Base-by-base conservation (phyloP, 2,329 filamentous ascomycete genomes). In the Beauveria sp. region DNA sequence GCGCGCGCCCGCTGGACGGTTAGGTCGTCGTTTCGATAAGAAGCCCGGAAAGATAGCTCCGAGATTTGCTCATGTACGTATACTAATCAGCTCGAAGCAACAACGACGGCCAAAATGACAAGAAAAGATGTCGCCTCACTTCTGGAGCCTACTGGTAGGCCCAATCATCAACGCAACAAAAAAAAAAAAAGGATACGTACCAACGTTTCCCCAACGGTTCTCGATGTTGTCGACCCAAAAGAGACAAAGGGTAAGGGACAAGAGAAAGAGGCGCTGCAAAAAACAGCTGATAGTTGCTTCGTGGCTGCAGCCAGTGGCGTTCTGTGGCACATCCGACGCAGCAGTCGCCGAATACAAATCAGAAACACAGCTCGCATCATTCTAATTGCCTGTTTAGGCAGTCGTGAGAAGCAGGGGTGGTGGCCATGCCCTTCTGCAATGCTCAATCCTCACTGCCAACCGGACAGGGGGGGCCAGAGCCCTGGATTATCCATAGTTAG, bases 381-480 rank as follows among this genome's bases (percentile, higher is more conserved):
- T 34, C 51, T 45, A 24, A 45, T 56, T 56, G 26, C 54, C 54
- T 34, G 54, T 34, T 56, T 56, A 24, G 54, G 54, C 43, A 56
- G 42, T 47, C 53, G 9, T 26, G 53, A 40, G 24, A 46, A 22
- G 26, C 22, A 46, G 40, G 53, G 53, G 34, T 24, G 24, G 18
- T 24, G 16, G 22, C 38, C 14, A 20, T 28, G 18, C 28, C 49
- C 9, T 52, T n/a, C 14, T 10, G 6, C 16, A 30, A 14, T 34
- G 1, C 14, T 34, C 8, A 51, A 2, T 8, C 8, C 28, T 30
- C 30, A 30, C 9, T 30, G 30, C 30, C 8, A 30, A 30, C 34
- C 34, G 14, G 12, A 38, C 12, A 34, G 30, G 34, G 34, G 28
- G 30, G 34, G 5, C 1, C 34, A 38, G 34, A 38, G 12, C 34